Evolutionary conservation across 495 filamentous ascomycete genomes (phyloP), one percentile per base, ranked within the genome.

Genomic region (Penicillium desertorum): DNA sequence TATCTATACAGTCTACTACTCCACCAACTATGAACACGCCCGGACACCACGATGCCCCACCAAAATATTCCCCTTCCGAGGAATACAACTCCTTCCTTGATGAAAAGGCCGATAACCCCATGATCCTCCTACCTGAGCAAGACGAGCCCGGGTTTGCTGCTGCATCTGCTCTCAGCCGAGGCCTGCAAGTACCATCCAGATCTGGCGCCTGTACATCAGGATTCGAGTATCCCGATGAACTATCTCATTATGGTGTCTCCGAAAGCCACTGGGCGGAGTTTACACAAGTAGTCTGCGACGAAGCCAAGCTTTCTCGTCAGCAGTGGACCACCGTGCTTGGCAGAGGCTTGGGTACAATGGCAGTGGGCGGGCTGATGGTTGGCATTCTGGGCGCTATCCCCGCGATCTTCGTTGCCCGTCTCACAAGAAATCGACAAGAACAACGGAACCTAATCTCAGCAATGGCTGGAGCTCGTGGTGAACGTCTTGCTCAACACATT

Each of bases 241-340:
- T 76, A 1, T 44, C 49, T 0, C 20, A 49, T 23, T 62, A 70
- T 32, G 48, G 57, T 16, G 60, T 76, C 30, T 61, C 66, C 0
- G 41, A 56, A 12, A 48, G 63, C 5, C 58, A 75, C 25, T 76
- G 72, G 73, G 25, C 20, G 1, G 47, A 63, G 14, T 76, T 76
- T 42, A 73, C 72, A 4, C 51, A 57, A 12, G 60, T 65, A 8
- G 66, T 75, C 45, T 59, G 54, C 3, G 59, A 68, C 1, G 67
- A 66, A 25, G 73, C 72, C 16, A 68, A 67, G 23, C 57, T 76
- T 19, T 71, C 70, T 3, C 56, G 64, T 2, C 51, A 54, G 20
- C 71, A 75, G 57, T 76, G 73, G 73, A 64, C 49, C 20, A 70
- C 65, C 0, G 69, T 68, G 0, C 47, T 76, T 11, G 73, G 73